These are phyloP conservation scores for Hebeloma cylindrosporum DNA, from an alignment of 768 basidiomycete species.

Conservation along the genomic window DNA sequence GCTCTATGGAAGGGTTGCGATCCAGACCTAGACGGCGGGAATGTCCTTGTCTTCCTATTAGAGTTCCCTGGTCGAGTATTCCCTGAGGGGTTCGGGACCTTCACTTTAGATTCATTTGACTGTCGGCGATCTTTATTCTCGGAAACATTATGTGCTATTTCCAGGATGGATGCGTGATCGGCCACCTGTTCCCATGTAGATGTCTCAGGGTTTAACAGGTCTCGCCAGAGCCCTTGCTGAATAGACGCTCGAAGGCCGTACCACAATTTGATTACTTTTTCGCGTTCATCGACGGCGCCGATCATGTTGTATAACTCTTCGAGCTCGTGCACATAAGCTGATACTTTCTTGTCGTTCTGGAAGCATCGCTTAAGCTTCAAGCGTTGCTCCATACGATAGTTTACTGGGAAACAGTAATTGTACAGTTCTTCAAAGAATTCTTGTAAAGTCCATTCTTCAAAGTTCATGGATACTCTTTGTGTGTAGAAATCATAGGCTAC, in stretches of 20 bases:
- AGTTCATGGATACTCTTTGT: slow-evolving; percentile 16
- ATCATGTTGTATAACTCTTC: slow-evolving; percentile 29
- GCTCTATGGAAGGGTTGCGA: too few species aligned
- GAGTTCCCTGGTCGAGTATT: too few species aligned
- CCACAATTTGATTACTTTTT: slow-evolving; percentile 36
- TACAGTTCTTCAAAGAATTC: slow-evolving; percentile 31
- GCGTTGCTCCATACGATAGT: slow-evolving; percentile 28
- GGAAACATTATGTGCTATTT: too few species aligned
- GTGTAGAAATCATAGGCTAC: slow-evolving; percentile 31
- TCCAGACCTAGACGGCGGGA: too few species aligned
- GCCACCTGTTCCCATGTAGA: slow-evolving; percentile 26
- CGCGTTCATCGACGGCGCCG: slow-evolving; percentile 22
- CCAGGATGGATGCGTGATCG: too few species aligned
- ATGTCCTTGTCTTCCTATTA: too few species aligned
- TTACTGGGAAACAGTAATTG: slow-evolving; percentile 33
- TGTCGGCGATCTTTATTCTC: too few species aligned
- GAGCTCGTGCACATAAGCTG: slow-evolving; percentile 31
- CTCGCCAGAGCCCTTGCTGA: slow-evolving; percentile 27
- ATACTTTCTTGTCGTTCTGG: slow-evolving; percentile 27
- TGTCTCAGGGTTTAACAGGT: slow-evolving; percentile 26
- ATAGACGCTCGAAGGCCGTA: slow-evolving; percentile 27
- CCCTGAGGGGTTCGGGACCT: too few species aligned
- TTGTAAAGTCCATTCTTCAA: slow-evolving; percentile 20
- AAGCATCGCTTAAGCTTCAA: slow-evolving; percentile 16
- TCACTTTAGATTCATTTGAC: too few species aligned